phyloP scores from a whole-genome alignment of 345 rosid genomes.

The Hibiscus tridactylites region DNA sequence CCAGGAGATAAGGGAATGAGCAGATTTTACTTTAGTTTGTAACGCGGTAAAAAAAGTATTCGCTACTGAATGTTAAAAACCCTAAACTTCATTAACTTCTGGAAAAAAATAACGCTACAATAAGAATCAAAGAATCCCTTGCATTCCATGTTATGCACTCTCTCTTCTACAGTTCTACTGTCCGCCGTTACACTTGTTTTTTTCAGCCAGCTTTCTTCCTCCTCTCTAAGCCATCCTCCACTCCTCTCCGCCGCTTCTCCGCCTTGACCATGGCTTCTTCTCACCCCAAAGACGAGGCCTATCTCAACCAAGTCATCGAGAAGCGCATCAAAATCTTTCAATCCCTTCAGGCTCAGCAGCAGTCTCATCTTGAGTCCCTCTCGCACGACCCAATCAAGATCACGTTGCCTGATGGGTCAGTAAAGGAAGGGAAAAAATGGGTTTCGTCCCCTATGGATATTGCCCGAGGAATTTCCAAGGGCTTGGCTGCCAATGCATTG shows the following conservation, averaged over 20 bases:
- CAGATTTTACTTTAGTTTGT: no score
- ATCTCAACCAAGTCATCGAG: constrained; percentile 46
- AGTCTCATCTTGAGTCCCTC: constrained; percentile 41
- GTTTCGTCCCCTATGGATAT: constrained; percentile 65
- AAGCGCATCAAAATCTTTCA: constrained; percentile 66
- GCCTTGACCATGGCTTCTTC: constrained; percentile 40
- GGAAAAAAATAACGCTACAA: not conserved
- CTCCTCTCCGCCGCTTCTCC: constrained; percentile 20
- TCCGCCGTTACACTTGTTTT: constrained; percentile 27
- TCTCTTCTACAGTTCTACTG: constrained; percentile 15
- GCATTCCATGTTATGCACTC: constrained; percentile 16
- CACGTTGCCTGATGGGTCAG: constrained; percentile 56
- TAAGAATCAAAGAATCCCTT: not conserved
- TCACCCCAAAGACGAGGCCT: constrained; percentile 48
- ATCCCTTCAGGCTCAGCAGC: constrained; percentile 53
- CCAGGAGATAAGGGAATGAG: no score
- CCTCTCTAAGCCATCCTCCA: not conserved
- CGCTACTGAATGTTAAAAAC: not conserved
- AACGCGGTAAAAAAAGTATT: no score
- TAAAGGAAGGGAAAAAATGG: constrained; percentile 92
- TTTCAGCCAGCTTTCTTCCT: constrained; percentile 6
- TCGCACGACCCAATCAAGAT: constrained; percentile 76
- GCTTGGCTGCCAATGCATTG: constrained; percentile 56
- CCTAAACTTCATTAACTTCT: not conserved
- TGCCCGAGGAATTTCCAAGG: constrained; percentile 59